Conservation (phyloP, 2,329 filamentous ascomycete genomes). For the Aspergillus tanneri region DNA sequence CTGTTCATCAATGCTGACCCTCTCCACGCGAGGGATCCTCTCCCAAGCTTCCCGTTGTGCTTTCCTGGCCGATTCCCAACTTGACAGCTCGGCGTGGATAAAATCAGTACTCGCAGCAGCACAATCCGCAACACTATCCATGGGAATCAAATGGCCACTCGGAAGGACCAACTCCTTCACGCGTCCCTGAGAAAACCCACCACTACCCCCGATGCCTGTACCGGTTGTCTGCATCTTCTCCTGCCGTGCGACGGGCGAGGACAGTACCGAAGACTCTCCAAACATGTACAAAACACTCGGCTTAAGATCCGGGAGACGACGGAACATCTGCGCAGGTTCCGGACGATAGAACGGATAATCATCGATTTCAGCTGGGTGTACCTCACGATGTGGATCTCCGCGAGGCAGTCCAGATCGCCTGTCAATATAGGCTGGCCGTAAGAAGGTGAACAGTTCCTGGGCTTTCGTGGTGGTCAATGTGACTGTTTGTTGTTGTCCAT, state of each 20-base stretch:
- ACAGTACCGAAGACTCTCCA: constrained; percentile 20
- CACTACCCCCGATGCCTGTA: constrained; percentile 33
- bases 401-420: constrained; percentile 4
- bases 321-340: constrained; percentile 29
- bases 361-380: constrained; percentile 25
- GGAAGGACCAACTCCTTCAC: constrained; percentile 24
- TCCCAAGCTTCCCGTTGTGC: neutral
- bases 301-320: constrained; percentile 29
- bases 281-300: constrained; percentile 35
- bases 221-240: constrained; percentile 33
- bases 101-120: neutral
- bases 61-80: neutral
- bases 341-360: constrained; percentile 33
- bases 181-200: constrained; percentile 52
- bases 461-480: constrained; percentile 6
- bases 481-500: neutral
- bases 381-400: constrained; percentile 32
- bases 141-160: neutral
- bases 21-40: neutral
- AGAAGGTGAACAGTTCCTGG: constrained; percentile 3
- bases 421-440: constrained; percentile 2
- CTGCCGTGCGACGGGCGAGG: constrained; percentile 23
- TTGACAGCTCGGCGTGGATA: neutral
- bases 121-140: constrained; percentile 1
- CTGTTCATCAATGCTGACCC: constrained; percentile 1